Conservation (phyloP, 768 basidiomycete genomes). For the Lactifluus hygrophoroides region DNA sequence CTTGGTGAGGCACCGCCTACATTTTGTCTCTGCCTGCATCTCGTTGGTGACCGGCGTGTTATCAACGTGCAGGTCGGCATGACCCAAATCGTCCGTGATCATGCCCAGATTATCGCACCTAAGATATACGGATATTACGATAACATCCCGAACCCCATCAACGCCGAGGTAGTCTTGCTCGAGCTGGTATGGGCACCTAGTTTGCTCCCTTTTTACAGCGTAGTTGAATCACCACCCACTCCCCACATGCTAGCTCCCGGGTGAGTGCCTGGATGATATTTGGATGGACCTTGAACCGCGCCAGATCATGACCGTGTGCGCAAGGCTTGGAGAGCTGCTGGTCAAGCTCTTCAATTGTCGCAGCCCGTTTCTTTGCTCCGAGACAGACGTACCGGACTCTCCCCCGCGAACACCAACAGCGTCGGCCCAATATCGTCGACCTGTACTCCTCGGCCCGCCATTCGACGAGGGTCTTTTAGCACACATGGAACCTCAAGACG, state of each 20-base stretch:
- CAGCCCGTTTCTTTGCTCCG: constrained; percentile 23
- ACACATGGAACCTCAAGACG: constrained; percentile 22
- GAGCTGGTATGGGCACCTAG: constrained; percentile 24
- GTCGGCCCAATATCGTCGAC: constrained; percentile 12
- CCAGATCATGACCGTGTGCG: constrained; percentile 23
- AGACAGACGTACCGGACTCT: constrained; percentile 23
- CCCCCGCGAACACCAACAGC: constrained; percentile 8
- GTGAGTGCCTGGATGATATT: constrained; percentile 24
- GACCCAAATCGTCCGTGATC: constrained; percentile 23
- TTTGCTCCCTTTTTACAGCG: background rate
- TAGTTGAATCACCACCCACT: constrained; percentile 8
- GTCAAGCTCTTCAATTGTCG: constrained; percentile 25
- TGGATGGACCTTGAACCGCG: constrained; percentile 23
- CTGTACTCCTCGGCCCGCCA: constrained; percentile 23
- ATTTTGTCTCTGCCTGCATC: background rate
- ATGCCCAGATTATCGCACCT: constrained; percentile 22
- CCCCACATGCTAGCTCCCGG: constrained; percentile 22
- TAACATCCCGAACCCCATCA: constrained; percentile 24
- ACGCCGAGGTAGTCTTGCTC: constrained; percentile 28
- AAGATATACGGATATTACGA: constrained; percentile 28
- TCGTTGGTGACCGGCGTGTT: background rate
- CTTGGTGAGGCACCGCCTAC: constrained; percentile 20
- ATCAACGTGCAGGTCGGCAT: constrained; percentile 25
- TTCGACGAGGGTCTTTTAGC: constrained; percentile 26
- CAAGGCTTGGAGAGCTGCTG: constrained; percentile 24